A percentile compares a stretch with the other conserved stretches of the same genome.
Conservation (phyloP, 148 eudicot species). For the Camellia lanceoleosa region DNA sequence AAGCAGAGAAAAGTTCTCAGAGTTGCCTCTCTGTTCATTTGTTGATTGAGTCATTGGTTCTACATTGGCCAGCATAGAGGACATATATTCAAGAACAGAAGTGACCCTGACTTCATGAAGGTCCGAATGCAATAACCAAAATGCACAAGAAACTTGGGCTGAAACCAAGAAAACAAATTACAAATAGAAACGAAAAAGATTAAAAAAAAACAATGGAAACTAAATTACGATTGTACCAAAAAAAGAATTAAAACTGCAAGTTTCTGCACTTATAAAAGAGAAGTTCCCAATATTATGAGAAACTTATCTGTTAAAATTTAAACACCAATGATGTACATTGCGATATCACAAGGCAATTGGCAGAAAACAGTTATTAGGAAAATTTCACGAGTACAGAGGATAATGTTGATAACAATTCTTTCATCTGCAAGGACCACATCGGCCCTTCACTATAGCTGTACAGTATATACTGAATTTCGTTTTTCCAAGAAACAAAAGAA, state of each 20-base stretch:
- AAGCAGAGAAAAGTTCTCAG: slow-evolving; percentile 38
- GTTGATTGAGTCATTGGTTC: slow-evolving; percentile 40
- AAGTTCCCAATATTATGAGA: neutral
- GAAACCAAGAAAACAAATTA: slow-evolving; percentile 20
- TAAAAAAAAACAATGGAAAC: neutral
- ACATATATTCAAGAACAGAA: slow-evolving; percentile 67
- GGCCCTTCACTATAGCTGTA: neutral
- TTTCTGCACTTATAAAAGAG: neutral
- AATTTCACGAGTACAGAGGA: too few relatives aligned
- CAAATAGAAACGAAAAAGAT: neutral
- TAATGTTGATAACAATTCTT: neutral
- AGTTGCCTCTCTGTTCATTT: slow-evolving; percentile 37
- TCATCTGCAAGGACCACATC: neutral
- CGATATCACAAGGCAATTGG: neutral
- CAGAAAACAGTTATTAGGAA: too few relatives aligned
- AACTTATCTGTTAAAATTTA: neutral
- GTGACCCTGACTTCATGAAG: slow-evolving; percentile 47
- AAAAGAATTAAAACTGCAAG: neutral
- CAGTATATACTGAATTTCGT: too few relatives aligned
- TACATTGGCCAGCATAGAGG: slow-evolving; percentile 61
- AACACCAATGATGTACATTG: too few relatives aligned
- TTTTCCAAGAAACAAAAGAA: neutral
- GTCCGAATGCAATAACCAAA: slow-evolving; percentile 77
- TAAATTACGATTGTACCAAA: neutral
- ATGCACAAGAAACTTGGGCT: slow-evolving; percentile 69